These are phyloP conservation scores for Cyclanthera cordifolia DNA, from an alignment of 306 rosid species.

Conservation along the genomic window DNA sequence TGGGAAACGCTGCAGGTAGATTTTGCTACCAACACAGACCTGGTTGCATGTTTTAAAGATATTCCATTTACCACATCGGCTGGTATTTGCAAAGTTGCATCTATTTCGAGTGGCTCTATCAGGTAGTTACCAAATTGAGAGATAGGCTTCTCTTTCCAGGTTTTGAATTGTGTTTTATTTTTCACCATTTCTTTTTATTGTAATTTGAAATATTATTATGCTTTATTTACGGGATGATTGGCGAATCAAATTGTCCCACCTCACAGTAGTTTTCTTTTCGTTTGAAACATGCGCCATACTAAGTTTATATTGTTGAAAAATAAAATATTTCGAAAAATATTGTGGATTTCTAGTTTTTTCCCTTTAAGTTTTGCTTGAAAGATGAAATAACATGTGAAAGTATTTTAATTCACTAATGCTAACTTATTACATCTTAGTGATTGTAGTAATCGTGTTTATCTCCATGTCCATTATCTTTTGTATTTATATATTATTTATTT, in stretches of 20 bases:
- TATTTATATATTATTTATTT: no score
- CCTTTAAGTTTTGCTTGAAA: no score
- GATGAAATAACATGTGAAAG: no score
- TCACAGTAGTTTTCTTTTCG: no score
- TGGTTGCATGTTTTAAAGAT: constrained; percentile 65
- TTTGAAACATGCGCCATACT: no score
- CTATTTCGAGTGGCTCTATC: constrained; percentile 48
- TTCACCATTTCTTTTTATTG: background rate
- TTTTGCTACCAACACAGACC: constrained; percentile 35
- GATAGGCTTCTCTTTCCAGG: background rate
- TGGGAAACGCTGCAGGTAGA: constrained; percentile 91
- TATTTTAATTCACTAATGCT: no score
- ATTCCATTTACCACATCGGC: constrained; percentile 68
- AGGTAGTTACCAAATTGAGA: constrained; percentile 25
- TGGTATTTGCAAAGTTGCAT: constrained; percentile 70
- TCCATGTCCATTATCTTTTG: no score
- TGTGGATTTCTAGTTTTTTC: no score
- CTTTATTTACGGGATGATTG: background rate
- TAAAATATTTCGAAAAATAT: background rate
- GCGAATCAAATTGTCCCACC: background rate
- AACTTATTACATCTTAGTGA: no score
- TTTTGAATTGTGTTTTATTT: background rate
- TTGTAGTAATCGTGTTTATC: no score
- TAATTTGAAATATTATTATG: background rate
- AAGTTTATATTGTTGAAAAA: background rate